These are phyloP conservation scores for Sporothrix mexicana DNA, from an alignment of 2,329 filamentous ascomycete species.

Conservation along the genomic window DNA sequence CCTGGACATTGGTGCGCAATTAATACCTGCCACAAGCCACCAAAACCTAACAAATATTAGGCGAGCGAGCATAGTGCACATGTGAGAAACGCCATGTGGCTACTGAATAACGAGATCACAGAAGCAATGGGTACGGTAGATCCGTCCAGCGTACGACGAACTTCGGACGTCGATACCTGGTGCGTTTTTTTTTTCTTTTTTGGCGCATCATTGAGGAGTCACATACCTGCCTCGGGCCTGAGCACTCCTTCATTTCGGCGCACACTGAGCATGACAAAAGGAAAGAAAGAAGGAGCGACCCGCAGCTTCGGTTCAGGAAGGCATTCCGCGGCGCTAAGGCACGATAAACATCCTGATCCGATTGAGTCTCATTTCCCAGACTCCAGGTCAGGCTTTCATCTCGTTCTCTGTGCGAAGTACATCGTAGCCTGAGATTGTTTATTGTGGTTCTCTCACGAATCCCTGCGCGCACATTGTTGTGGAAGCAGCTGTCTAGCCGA, in stretches of 20 bases:
- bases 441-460: background rate
- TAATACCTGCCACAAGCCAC: background rate
- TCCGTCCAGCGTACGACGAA: background rate
- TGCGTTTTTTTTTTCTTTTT: too few species aligned
- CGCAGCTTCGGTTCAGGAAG: constrained; percentile 31
- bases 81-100: constrained; percentile 7
- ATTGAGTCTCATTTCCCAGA: constrained; percentile 26
- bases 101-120: background rate
- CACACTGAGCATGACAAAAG: background rate
- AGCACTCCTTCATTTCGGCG: constrained; percentile 25
- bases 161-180: background rate
- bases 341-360: background rate
- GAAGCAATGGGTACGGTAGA: background rate
- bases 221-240: background rate
- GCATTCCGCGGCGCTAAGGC: constrained; percentile 30
- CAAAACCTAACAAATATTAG: background rate
- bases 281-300: constrained; percentile 2
- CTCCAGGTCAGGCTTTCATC: background rate
- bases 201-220: too few species aligned
- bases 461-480: background rate
- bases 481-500: background rate
- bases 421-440: background rate
- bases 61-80: background rate
- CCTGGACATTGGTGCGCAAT: background rate
- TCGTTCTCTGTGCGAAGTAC: too few species aligned